Base-by-base conservation (phyloP, 306 rosid genomes). In the Mimosa bimucronata region DNA sequence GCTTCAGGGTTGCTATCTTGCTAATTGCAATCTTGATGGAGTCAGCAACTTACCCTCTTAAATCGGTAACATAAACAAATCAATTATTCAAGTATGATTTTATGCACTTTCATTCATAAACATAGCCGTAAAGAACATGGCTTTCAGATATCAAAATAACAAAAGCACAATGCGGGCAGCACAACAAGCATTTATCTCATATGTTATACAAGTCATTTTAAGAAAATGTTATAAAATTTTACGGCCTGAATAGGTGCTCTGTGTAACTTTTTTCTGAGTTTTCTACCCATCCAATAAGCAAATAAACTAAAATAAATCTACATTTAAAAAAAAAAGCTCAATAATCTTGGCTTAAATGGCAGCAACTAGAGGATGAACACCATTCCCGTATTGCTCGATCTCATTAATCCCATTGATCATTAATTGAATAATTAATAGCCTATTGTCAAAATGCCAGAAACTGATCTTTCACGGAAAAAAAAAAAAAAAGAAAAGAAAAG, bases 21-120 rank as follows among this genome's bases (percentile, higher is more conserved):
- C 52, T n/a, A n/a, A 78, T 81, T 11, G 29, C 50, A 38, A 67
- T 67, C 52, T 77, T 70, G 81, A 76, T 77, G 85, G 73, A 78
- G 74, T 80, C 91, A 76, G 81, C 85, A 68, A 71, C 77, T 60
- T 75, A 14, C 72, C 41, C 52, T 53, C 88, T 83, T 71, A 42
- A 80, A 83, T 75, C 62, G 70, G 38, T 62, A 81, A 88, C 13
- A 83, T 40, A 81, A 78, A 74, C 66, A 68, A 83, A 66, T 77
- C 77, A 85, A 71, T 52, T 38, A 72, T 79, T 34, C 55, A 62
- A 23, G 52, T 62, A 10, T n/a, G 45, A 77, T 65, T 62, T 77
- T 74, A n/a, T 71, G 76, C 58, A 53, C 83, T 69, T 75, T 13
- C 57, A 34, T 73, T 58, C 29, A 75, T 60, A 79, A 29, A 71